A percentile compares a stretch with the other conserved stretches of the same genome.
phyloP scores from a whole-genome alignment of 2,329 filamentous ascomycete species.

The Beauveria brongniartii region DNA sequence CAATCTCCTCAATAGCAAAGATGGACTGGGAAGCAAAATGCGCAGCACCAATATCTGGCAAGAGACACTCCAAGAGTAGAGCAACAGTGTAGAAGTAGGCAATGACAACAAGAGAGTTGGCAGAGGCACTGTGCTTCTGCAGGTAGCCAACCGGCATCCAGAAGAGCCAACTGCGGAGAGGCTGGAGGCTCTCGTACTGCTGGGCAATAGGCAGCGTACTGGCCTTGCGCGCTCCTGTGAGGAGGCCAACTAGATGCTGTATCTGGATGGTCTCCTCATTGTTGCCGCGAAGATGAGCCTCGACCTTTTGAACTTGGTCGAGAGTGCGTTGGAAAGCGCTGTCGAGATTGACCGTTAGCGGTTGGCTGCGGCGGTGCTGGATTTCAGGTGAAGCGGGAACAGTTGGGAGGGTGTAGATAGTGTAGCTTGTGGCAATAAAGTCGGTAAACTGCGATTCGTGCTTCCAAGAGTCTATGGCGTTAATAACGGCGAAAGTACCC shows the following conservation, averaged over 20 bases:
- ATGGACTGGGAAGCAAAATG: slow-evolving; percentile 80
- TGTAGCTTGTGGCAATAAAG: slow-evolving; percentile 73
- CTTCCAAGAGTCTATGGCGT: slow-evolving; percentile 86
- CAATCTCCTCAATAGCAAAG: slow-evolving; percentile 77
- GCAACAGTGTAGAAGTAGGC: slow-evolving; percentile 92
- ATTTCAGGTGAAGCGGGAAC: slow-evolving; percentile 55
- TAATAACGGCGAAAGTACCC: slow-evolving; percentile 81
- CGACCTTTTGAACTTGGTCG: slow-evolving; percentile 59
- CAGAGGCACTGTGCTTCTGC: slow-evolving; percentile 65
- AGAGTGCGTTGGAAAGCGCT: slow-evolving; percentile 56
- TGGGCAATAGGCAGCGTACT: slow-evolving; percentile 65
- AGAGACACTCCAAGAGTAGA: slow-evolving; percentile 80
- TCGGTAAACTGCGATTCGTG: slow-evolving; percentile 80
- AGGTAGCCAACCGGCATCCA: slow-evolving; percentile 86
- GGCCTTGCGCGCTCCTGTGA: slow-evolving; percentile 64
- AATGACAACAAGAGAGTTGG: slow-evolving; percentile 72
- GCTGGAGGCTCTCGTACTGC: slow-evolving; percentile 84
- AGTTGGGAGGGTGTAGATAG: slow-evolving; percentile 45
- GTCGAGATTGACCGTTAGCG: slow-evolving; percentile 61
- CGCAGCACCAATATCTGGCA: slow-evolving; percentile 81
- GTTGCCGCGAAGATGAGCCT: slow-evolving; percentile 59
- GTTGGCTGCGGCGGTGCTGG: slow-evolving; percentile 52
- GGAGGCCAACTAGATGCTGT: slow-evolving; percentile 61
- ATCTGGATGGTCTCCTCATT: slow-evolving; percentile 62
- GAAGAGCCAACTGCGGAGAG: slow-evolving; percentile 86